Conservation (phyloP, 2,329 filamentous ascomycete species). For the Chrysosporium queenslandicum region DNA sequence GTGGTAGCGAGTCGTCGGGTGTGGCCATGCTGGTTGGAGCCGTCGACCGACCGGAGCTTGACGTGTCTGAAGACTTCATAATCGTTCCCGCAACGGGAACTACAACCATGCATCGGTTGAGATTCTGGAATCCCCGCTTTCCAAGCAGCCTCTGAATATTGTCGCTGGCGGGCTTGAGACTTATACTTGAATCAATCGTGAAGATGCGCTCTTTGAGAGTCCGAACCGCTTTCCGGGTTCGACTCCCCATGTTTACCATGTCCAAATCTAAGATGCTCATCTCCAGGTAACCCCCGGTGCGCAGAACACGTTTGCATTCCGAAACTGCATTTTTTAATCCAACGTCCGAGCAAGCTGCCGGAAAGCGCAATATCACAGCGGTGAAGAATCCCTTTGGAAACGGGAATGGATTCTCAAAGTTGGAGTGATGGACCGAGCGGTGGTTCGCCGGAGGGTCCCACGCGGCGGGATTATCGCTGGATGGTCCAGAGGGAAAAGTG, state of each 20-base stretch:
- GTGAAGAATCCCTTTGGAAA: slow-evolving; percentile 41
- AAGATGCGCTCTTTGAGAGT: slow-evolving; percentile 39
- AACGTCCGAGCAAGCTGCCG: slow-evolving; percentile 36
- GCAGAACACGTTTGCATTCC: slow-evolving; percentile 41
- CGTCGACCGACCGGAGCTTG: slow-evolving; percentile 31
- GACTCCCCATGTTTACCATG: slow-evolving; percentile 42
- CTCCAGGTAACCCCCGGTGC: slow-evolving; percentile 42
- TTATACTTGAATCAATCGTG: slow-evolving; percentile 34
- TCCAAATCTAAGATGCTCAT: slow-evolving; percentile 42
- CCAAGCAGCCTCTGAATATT: slow-evolving; percentile 40
- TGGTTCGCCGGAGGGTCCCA: slow-evolving; percentile 37
- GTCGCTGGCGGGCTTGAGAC: slow-evolving; percentile 40
- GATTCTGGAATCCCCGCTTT: slow-evolving; percentile 38
- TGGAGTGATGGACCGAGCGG: slow-evolving; percentile 35
- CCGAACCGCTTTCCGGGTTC: slow-evolving; percentile 37
- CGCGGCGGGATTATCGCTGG: slow-evolving; percentile 31
- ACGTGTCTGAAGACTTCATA: slow-evolving; percentile 34
- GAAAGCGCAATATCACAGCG: slow-evolving; percentile 39
- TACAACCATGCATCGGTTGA: slow-evolving; percentile 42
- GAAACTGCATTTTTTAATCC: slow-evolving; percentile 38
- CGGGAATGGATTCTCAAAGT: slow-evolving; percentile 35
- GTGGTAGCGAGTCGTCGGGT: slow-evolving; percentile 21
- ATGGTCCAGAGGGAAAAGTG: slow-evolving; percentile 27
- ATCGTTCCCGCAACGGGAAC: slow-evolving; percentile 41
- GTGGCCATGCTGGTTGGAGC: slow-evolving; percentile 19